Base-by-base conservation (phyloP, 352 stramenopile genomes). In the Phytophthora macrochlamydospora region DNA sequence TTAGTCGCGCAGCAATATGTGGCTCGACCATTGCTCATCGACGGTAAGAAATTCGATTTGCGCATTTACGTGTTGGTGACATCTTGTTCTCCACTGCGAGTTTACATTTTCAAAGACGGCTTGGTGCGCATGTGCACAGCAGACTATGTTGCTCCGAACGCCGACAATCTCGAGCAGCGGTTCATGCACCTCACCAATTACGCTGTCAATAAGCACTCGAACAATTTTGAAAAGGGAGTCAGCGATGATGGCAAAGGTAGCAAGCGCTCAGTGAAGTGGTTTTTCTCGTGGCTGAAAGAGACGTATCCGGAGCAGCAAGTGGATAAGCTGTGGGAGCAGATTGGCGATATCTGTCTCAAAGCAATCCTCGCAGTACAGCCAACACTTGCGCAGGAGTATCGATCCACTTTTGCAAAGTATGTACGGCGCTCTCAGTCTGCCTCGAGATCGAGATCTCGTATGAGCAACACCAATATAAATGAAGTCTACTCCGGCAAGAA, bases 151-250 rank as follows among this genome's bases (percentile, higher is more conserved):
- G 67, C 81, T 14, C 89, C 90, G 7, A 96, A 92, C 53, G 73
- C 76, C 6, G 74, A 89, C 14, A 97, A 97, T 56, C 81, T 97
- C 56, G 85, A 93, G 50, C 75, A 92, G 31, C 82, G 81, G n/a
- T 95, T 93, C 69, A 96, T 98, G 89, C 92, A 98, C 60, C 58
- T 98, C 37, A 98, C 92, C 49, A 98, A 98, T 60, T 97, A 97
- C 57, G 87, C 92, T 7, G 91, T 98, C 37, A 98, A 98, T 68
- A 98, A 98, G 59, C 83, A 86, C 71, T 84, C 77, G 5, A 91
- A 90, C 62, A 94, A 97, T 54, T 97, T 94, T 67, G 86, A 93
- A 59, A 90, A 92, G 44, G 77, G 89, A 51, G 77, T 69, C 18
- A 65, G 35, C 1, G 65, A 79, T 4, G 86, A 93, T 40, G 88